Base-by-base conservation (phyloP, 192 early-diverging fungal species). In the Coemansia sp. region DNA sequence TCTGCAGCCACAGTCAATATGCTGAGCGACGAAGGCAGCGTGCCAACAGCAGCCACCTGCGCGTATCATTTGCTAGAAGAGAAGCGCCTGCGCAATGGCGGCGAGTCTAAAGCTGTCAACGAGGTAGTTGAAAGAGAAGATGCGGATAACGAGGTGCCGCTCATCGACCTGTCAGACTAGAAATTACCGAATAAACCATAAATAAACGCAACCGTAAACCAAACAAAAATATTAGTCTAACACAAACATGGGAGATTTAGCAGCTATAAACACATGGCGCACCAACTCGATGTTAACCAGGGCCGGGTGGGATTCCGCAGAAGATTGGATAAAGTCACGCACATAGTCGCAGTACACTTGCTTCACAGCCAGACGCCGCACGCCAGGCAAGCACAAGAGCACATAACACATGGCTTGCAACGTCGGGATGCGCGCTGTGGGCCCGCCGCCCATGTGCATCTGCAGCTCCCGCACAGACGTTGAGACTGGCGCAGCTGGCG, bases 341-440 rank as follows among this genome's bases (percentile, higher is more conserved):
- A 71, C 59, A 3, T 54, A 27, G 10, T 29, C 5, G 11, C 65
- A 62, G 47, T 77, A 71, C 10, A 59, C 61, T 11, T 64, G 69
- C 45, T 71, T 77, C 11, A 77, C 52, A 1, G 69, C 69, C 43
- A 77, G 57, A 11, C 22, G 47, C 0, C 27, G 47, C 12, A 67
- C 57, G 14, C 17, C 2, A 1, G 74, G 69, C 61, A 77, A 67
- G 38, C 68, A 62, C 19, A 71, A 11, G 5, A 77, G 52, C 29
- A 77, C 7, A 53, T 61, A 77, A 52, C 69, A 71, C 9, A 77
- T 70, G 6, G 41, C 69, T 52, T 77, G 74, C 43, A 77, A 39
- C 17, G 69, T 71, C 4, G 69, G 47, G 1, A 45, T 48, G 4
- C 65, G 58, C 2, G 62, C 14, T 3, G 52, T 29, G 37, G 56